Evolutionary conservation across 129 eudicot genomes (phyloP).

Genomic region (Chrysanthemum lavandulifolium): DNA sequence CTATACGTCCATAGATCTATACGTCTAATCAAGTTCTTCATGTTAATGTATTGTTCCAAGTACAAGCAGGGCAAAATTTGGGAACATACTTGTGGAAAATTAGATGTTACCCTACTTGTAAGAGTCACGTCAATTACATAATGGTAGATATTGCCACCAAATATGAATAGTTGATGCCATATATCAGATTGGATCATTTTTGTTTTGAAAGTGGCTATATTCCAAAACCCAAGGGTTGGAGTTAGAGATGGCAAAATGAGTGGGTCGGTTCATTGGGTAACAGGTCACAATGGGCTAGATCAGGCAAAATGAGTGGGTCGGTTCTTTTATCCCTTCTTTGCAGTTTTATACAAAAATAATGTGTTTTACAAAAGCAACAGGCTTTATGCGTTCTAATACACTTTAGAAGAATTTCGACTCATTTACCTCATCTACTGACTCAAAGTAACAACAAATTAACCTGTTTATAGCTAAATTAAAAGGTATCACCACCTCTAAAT

Average conservation of each 20-base stretch:
- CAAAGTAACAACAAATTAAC: no score
- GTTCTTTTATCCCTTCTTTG: no score
- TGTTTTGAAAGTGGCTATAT: neutral
- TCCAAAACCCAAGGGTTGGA: neutral
- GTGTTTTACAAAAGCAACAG: no score
- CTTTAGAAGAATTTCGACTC: no score
- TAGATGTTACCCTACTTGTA: neutral
- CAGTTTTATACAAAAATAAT: no score
- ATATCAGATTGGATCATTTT: neutral
- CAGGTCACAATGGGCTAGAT: no score
- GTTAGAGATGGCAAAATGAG: neutral
- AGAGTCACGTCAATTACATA: neutral
- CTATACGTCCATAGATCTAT: neutral
- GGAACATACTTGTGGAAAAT: neutral
- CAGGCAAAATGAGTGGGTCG: no score
- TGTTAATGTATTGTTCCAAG: neutral
- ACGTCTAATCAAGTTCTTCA: neutral
- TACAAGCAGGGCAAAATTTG: neutral
- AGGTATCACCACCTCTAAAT: no score
- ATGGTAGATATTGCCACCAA: neutral
- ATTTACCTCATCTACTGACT: no score
- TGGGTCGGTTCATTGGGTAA: no score
- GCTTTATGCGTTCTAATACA: no score
- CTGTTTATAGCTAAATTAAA: no score
- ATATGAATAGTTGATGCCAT: neutral